A percentile compares a stretch with the other conserved stretches of the same genome.
Conservation (phyloP, 2,329 filamentous ascomycete genomes). For the Seiridium unicorne region DNA sequence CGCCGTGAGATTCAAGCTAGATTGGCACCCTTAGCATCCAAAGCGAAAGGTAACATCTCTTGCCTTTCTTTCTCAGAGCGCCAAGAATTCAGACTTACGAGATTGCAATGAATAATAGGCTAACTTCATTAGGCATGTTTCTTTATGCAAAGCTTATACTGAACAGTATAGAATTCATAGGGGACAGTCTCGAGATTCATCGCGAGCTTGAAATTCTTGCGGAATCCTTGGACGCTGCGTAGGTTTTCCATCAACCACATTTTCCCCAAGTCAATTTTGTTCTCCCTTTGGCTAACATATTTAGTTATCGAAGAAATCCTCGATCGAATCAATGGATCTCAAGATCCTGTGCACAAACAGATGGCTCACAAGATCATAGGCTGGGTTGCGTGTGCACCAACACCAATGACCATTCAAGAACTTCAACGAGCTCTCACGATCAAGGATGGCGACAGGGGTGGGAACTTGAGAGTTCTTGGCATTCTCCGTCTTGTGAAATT, state of each 20-base stretch:
- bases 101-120: neutral
- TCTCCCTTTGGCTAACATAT: neutral
- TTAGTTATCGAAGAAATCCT: conserved; percentile 13
- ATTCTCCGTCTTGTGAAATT: conserved; percentile 15
- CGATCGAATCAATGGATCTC: conserved; percentile 10
- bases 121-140: conserved; percentile 27
- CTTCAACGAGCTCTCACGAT: conserved; percentile 14
- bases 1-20: neutral
- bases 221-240: neutral
- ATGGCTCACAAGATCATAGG: conserved; percentile 16
- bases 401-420: conserved; percentile 15
- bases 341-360: neutral
- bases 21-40: neutral
- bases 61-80: neutral
- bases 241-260: neutral
- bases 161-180: conserved; percentile 15
- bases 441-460: neutral
- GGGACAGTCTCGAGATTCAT: conserved; percentile 12
- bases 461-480: neutral
- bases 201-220: neutral
- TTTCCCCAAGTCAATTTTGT: neutral
- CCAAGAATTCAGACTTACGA: too few species aligned
- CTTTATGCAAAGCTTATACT: conserved; percentile 27
- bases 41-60: neutral
- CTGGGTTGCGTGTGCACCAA: conserved; percentile 19